A percentile compares a stretch with the other conserved stretches of the same genome.
These are phyloP conservation scores for Sarcodon aspratus DNA, from an alignment of 768 basidiomycete species.

Conservation along the genomic window DNA sequence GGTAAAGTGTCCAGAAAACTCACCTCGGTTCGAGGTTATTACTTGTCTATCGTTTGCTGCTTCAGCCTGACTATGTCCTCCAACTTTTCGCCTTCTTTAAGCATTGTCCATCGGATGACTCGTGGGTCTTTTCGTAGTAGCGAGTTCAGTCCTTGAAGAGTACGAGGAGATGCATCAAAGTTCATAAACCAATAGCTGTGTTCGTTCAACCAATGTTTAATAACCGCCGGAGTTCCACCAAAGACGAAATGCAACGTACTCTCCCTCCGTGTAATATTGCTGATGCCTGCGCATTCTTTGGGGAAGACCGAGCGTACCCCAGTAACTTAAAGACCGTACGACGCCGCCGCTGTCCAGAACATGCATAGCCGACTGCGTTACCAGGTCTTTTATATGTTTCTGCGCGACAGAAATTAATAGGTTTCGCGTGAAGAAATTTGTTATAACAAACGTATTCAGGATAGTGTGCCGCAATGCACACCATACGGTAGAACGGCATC, in stretches of 20 bases:
- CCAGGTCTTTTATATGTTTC: conserved; percentile 68
- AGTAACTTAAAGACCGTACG: conserved; percentile 67
- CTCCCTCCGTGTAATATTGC: conserved; percentile 47
- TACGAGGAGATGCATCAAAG: conserved; percentile 77
- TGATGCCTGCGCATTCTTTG: conserved; percentile 61
- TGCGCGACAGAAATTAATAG: conserved; percentile 19
- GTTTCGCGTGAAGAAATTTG: background rate
- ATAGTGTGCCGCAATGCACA: conserved; percentile 74
- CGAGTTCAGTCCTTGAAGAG: conserved; percentile 49
- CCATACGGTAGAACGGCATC: conserved; percentile 86
- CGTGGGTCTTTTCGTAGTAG: conserved; percentile 71
- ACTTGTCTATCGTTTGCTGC: conserved; percentile 25
- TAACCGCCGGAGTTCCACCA: background rate
- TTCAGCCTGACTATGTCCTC: conserved; percentile 53
- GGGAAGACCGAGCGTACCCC: conserved; percentile 65
- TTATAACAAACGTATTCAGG: conserved; percentile 49
- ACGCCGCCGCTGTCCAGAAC: conserved; percentile 70
- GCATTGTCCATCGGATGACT: conserved; percentile 71
- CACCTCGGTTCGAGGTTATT: conserved; percentile 4
- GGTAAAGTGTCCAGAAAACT: background rate
- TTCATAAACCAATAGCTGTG: conserved; percentile 83
- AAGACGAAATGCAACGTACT: conserved; percentile 42
- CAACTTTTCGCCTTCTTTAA: conserved; percentile 66
- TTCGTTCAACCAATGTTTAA: conserved; percentile 2
- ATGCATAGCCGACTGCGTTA: conserved; percentile 57